These are phyloP conservation scores for Collariella sp. DNA, from an alignment of 495 filamentous ascomycete genomes.

Conservation along the genomic window DNA sequence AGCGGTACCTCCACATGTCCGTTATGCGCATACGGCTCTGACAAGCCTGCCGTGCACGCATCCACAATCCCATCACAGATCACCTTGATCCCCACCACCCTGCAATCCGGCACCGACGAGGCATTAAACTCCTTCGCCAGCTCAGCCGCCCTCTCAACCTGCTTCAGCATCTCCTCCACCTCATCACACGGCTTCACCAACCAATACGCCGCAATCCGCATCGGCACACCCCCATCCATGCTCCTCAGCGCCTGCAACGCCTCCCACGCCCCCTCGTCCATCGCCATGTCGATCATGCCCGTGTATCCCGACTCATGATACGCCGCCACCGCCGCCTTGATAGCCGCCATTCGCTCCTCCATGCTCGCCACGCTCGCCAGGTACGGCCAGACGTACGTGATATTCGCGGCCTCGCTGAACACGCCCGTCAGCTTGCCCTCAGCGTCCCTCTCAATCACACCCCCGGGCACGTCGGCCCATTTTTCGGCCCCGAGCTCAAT, in stretches of 20 bases:
- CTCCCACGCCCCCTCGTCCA: slow-evolving; percentile 55
- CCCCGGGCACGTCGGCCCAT: slow-evolving; percentile 46
- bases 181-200: slow-evolving; percentile 43
- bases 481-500: slow-evolving; percentile 42
- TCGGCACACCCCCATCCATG: slow-evolving; percentile 34
- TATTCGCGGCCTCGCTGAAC: slow-evolving; percentile 49
- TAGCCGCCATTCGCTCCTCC: slow-evolving; percentile 45
- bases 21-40: slow-evolving; percentile 51
- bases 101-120: slow-evolving; percentile 42
- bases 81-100: slow-evolving; percentile 57
- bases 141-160: slow-evolving; percentile 54
- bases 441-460: slow-evolving; percentile 47
- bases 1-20: slow-evolving; percentile 41
- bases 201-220: slow-evolving; percentile 58
- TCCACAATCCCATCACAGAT: slow-evolving; percentile 63
- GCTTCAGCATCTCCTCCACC: slow-evolving; percentile 35
- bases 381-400: slow-evolving; percentile 51
- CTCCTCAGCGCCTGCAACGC: slow-evolving; percentile 42
- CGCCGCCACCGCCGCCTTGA: slow-evolving; percentile 40
- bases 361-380: slow-evolving; percentile 44
- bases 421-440: slow-evolving; percentile 46
- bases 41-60: slow-evolving; percentile 55
- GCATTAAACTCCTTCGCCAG: slow-evolving; percentile 41
- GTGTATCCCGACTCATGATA: slow-evolving; percentile 54
- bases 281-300: slow-evolving; percentile 61